Evolutionary conservation across 139 green algal genomes (phyloP).

Genomic region (Chlamydomonas sphaeroides): DNA sequence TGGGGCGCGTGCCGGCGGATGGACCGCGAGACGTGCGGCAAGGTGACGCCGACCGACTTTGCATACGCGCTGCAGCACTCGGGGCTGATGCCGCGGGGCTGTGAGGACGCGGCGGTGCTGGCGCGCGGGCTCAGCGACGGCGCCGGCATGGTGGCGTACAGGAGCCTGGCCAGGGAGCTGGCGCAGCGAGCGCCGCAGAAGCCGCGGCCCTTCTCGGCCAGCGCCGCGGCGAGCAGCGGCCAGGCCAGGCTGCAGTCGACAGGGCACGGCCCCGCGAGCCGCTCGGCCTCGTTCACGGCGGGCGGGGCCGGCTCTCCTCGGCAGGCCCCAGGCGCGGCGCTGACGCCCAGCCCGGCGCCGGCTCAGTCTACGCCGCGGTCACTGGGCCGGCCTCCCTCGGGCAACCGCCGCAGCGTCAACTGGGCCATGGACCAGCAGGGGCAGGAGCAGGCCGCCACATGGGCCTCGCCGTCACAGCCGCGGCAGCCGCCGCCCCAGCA

Average conservation of each 20-base stretch:
- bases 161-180: not conserved
- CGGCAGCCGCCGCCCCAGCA: too few relatives aligned
- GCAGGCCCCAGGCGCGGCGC: too few relatives aligned
- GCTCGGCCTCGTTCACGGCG: too few relatives aligned
- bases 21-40: slow-evolving; percentile 43
- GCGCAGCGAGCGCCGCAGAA: not conserved
- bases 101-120: slow-evolving; percentile 3
- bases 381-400: not conserved
- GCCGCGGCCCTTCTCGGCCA: not conserved
- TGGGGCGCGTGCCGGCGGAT: slow-evolving; percentile 1
- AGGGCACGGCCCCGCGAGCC: too few relatives aligned
- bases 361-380: too few relatives aligned
- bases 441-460: too few relatives aligned
- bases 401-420: not conserved
- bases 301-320: too few relatives aligned
- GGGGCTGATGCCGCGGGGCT: not conserved
- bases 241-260: too few relatives aligned
- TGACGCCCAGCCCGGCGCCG: too few relatives aligned
- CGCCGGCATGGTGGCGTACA: slow-evolving; percentile 25
- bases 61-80: not conserved
- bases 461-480: too few relatives aligned
- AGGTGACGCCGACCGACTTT: slow-evolving; percentile 32
- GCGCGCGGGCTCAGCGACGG: slow-evolving; percentile 22
- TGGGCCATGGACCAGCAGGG: not conserved
- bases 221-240: not conserved